Base-by-base conservation (phyloP, 164 flowering plant genomes). In the Chimonanthus salicifolius region DNA sequence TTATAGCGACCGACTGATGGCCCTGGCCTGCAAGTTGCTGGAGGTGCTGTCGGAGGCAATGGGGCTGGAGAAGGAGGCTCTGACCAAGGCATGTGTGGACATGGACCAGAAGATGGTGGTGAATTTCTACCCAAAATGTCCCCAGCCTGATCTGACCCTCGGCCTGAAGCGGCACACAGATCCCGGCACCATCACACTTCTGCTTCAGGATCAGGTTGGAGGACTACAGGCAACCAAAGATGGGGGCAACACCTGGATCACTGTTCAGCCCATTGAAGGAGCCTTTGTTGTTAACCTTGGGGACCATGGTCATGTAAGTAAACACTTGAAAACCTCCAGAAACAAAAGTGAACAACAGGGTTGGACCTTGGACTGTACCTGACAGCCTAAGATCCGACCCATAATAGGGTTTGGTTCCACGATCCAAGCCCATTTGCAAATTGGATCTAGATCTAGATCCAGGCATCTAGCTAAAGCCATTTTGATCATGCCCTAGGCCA, bases 121-220 rank as follows among this genome's bases (percentile, higher is more conserved):
- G 4, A 92, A 92, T 66, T 90, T 74, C 83, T 92, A 92, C 75
- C 97, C 97, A 0, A 87, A 85, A 62, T 92, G 95, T 74, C 97
- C 97, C 4, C 88, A 92, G 64, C 97, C 95, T 0, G 94, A 90
- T 71, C 87, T 92, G 63, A 90, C 97, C 0, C 90, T 92, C 5
- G 95, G 97, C 4, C 90, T 92, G 70, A 92, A 90, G 84, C 87
- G 96, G 15, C 97, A 92, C 82, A 90, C 97, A 0, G 97, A 90
- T 54, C 97, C 97, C 0, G 97, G 97, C 11, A 92, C 96, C 76
- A 90, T 92, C 65, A 92, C 97, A 4, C 87, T 90, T 5, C 75
- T 92, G 71, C 86, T 89, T 5, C 97, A 89, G 75, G 95, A 90
- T 72, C 90, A 84, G 75, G 97, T 92, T 1, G 95, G 97, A 2